These are phyloP conservation scores for Malbranchea cinnamomea DNA, from an alignment of 2,329 filamentous ascomycete species.

Conservation along the genomic window DNA sequence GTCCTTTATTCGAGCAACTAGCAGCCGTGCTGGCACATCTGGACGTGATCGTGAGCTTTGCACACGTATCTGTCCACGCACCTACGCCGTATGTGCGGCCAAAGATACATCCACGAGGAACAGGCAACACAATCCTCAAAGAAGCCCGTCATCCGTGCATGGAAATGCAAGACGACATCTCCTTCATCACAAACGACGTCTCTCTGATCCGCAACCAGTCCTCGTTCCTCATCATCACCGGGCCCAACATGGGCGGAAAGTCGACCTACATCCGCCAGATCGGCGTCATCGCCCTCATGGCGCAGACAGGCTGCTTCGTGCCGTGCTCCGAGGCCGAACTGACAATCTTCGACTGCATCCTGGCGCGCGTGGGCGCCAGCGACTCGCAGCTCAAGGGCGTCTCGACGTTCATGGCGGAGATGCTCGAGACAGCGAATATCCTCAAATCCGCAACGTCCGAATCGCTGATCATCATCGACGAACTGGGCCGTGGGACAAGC, in stretches of 20 bases:
- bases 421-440: constrained; percentile 97
- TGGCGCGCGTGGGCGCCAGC: constrained; percentile 86
- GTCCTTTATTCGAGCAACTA: constrained; percentile 77
- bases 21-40: constrained; percentile 81
- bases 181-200: constrained; percentile 97
- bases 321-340: constrained; percentile 81
- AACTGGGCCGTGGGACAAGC: constrained; percentile 87
- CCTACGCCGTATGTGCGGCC: constrained; percentile 84
- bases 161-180: constrained; percentile 96
- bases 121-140: constrained; percentile 75
- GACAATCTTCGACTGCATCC: constrained; percentile 91
- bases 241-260: constrained; percentile 98
- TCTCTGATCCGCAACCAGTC: constrained; percentile 61
- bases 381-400: constrained; percentile 97
- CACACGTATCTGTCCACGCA: constrained; percentile 84
- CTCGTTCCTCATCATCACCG: constrained; percentile 91
- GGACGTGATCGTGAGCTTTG: constrained; percentile 87
- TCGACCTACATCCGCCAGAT: constrained; percentile 97
- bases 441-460: constrained; percentile 92
- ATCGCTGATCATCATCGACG: constrained; percentile 95
- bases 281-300: constrained; percentile 92
- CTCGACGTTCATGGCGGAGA: constrained; percentile 98
- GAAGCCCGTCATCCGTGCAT: constrained; percentile 94
- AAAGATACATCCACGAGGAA: constrained; percentile 74
- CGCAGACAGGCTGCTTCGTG: constrained; percentile 91